These are phyloP conservation scores for Xylaria sp. DNA, from an alignment of 2,329 filamentous ascomycete species.

Conservation along the genomic window DNA sequence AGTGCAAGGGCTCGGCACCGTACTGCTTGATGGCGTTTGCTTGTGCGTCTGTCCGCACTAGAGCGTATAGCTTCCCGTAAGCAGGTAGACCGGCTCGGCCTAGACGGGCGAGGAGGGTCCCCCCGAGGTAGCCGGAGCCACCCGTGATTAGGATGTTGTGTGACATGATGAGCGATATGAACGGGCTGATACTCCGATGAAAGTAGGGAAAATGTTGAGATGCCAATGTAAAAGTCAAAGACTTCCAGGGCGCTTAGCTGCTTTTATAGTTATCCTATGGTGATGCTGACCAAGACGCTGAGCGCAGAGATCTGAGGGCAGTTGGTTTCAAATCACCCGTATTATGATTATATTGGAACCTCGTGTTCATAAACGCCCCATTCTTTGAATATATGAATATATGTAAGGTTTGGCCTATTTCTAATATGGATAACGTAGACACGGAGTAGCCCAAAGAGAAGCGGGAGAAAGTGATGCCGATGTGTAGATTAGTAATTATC, in stretches of 20 bases:
- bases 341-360: too few relatives aligned
- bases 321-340: not conserved
- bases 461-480: not conserved
- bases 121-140: constrained; percentile 56
- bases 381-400: too few relatives aligned
- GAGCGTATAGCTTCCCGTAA: constrained; percentile 49
- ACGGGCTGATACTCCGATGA: not conserved
- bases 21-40: constrained; percentile 48
- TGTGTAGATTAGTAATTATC: not conserved
- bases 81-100: constrained; percentile 41
- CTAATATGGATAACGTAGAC: too few relatives aligned
- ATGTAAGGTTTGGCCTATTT: too few relatives aligned
- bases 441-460: not conserved
- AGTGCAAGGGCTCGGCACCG: constrained; percentile 44
- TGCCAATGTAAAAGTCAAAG: not conserved
- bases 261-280: not conserved
- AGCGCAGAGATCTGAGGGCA: not conserved
- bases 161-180: constrained; percentile 20
- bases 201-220: not conserved
- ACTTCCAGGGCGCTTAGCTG: not conserved
- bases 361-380: too few relatives aligned
- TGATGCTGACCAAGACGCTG: too few relatives aligned
- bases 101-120: constrained; percentile 48
- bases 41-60: constrained; percentile 50
- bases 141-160: constrained; percentile 53